These are phyloP conservation scores for Geotrichum candidum DNA, from an alignment of 1,139 yeast species.

Conservation along the genomic window DNA sequence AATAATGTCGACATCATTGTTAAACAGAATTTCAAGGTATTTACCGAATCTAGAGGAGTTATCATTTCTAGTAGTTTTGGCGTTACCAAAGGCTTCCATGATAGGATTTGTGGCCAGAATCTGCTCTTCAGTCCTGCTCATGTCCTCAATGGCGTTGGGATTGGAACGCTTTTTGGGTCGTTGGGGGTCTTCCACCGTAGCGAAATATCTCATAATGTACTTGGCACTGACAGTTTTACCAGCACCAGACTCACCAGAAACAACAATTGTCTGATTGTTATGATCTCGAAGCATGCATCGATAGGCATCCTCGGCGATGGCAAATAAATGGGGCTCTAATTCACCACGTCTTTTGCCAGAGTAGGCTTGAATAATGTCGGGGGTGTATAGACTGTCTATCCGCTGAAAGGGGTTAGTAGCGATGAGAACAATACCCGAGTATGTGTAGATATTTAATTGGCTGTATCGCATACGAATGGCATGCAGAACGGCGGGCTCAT, in stretches of 20 bases:
- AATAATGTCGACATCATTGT: slow-evolving; percentile 65
- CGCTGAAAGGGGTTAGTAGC: slow-evolving; percentile 95
- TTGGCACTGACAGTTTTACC: slow-evolving; percentile 98
- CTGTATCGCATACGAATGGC: slow-evolving; percentile 90
- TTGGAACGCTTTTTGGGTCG: slow-evolving; percentile 30
- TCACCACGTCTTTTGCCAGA: slow-evolving; percentile 91
- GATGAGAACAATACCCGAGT: slow-evolving; percentile 92
- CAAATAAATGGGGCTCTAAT: slow-evolving; percentile 92
- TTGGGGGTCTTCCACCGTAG: slow-evolving; percentile 75
- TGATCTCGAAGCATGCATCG: slow-evolving; percentile 79
- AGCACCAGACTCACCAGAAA: slow-evolving; percentile 97
- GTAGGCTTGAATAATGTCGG: slow-evolving; percentile 91
- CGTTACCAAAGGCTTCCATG: slow-evolving; percentile 98
- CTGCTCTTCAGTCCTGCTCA: slow-evolving; percentile 90
- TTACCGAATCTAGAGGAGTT: slow-evolving; percentile 97
- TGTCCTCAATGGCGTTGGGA: slow-evolving; percentile 45
- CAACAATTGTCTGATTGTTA: slow-evolving; percentile 90
- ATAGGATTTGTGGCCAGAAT: slow-evolving; percentile 96
- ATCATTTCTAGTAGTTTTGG: slow-evolving; percentile 96
- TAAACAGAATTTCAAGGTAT: slow-evolving; percentile 84
- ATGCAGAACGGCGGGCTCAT: slow-evolving; percentile 90
- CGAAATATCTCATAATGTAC: slow-evolving; percentile 95
- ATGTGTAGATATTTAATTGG: slow-evolving; percentile 86
- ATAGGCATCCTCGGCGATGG: slow-evolving; percentile 96
- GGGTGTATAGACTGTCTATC: slow-evolving; percentile 84